phyloP scores from a whole-genome alignment of 768 basidiomycete genomes.

The Naganishia kalamii region DNA sequence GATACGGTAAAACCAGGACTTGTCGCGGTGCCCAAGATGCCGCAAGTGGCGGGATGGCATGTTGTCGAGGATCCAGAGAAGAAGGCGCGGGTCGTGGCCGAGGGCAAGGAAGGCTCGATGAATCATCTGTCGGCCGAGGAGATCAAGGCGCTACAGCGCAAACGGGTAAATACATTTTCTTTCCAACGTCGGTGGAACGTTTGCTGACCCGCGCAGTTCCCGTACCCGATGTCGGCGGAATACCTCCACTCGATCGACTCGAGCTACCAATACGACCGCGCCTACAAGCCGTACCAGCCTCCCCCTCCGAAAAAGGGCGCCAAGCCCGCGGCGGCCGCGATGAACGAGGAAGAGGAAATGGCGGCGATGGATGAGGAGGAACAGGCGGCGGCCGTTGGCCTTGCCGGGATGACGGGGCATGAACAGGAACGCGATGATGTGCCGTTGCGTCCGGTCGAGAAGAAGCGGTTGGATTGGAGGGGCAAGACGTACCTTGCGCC shows the following conservation, averaged over 20 bases:
- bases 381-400: conserved; percentile 31
- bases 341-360: conserved; percentile 32
- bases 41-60: conserved; percentile 30
- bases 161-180: not conserved
- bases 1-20: conserved; percentile 51
- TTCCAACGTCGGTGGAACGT: not conserved
- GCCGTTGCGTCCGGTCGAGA: conserved; percentile 66
- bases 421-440: conserved; percentile 57
- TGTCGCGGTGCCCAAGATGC: not conserved
- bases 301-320: conserved; percentile 9
- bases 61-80: conserved; percentile 52
- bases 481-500: conserved; percentile 81
- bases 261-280: conserved; percentile 10
- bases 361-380: conserved; percentile 28
- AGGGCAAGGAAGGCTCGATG: conserved; percentile 23
- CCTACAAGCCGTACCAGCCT: conserved; percentile 5
- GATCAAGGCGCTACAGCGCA: conserved; percentile 13
- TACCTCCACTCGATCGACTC: conserved; percentile 11
- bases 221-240: not conserved
- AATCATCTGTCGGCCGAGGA: conserved; percentile 4
- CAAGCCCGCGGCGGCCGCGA: conserved; percentile 15
- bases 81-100: conserved; percentile 47
- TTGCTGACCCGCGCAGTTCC: not conserved
- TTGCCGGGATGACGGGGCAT: conserved; percentile 49
- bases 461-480: conserved; percentile 76